These are phyloP conservation scores for Peterozyma toletana DNA, from an alignment of 805 yeast species.

Conservation along the genomic window DNA sequence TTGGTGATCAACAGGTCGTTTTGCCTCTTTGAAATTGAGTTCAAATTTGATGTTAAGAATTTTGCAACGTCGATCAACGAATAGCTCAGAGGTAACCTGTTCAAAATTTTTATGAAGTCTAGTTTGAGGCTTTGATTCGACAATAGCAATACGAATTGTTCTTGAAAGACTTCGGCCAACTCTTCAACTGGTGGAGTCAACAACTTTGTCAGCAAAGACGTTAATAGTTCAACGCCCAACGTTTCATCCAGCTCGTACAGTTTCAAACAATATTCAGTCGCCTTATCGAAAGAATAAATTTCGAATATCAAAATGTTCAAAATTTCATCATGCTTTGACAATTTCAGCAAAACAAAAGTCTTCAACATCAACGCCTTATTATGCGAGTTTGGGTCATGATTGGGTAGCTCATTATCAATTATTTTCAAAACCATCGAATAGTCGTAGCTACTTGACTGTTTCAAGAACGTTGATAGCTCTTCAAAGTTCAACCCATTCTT, in stretches of 20 bases:
- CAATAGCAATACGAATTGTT: slow-evolving; percentile 20
- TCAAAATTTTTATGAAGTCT: slow-evolving; percentile 28
- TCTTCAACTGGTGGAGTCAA: slow-evolving; percentile 12
- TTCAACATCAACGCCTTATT: slow-evolving; percentile 30
- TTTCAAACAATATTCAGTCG: slow-evolving; percentile 53
- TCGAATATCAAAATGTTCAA: slow-evolving; percentile 54
- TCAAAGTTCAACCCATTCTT: slow-evolving; percentile 15
- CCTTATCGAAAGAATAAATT: slow-evolving; percentile 46
- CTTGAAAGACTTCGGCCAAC: background rate
- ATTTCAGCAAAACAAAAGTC: slow-evolving; percentile 48
- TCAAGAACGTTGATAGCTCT: slow-evolving; percentile 28
- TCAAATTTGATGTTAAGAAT: slow-evolving; percentile 38
- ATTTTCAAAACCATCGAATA: slow-evolving; percentile 28
- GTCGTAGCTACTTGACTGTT: slow-evolving; percentile 28
- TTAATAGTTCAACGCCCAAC: slow-evolving; percentile 38
- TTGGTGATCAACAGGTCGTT: slow-evolving; percentile 33
- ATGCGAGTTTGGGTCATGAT: slow-evolving; percentile 6
- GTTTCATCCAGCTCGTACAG: slow-evolving; percentile 30
- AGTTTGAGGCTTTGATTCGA: slow-evolving; percentile 34
- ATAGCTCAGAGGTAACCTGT: slow-evolving; percentile 35
- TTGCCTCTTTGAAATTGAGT: slow-evolving; percentile 29
- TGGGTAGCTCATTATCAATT: slow-evolving; percentile 14
- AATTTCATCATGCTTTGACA: slow-evolving; percentile 57
- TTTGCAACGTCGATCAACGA: slow-evolving; percentile 32
- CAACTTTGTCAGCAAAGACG: slow-evolving; percentile 37